Conservation (phyloP, 441 rosid species). For the Kokia cookei region DNA sequence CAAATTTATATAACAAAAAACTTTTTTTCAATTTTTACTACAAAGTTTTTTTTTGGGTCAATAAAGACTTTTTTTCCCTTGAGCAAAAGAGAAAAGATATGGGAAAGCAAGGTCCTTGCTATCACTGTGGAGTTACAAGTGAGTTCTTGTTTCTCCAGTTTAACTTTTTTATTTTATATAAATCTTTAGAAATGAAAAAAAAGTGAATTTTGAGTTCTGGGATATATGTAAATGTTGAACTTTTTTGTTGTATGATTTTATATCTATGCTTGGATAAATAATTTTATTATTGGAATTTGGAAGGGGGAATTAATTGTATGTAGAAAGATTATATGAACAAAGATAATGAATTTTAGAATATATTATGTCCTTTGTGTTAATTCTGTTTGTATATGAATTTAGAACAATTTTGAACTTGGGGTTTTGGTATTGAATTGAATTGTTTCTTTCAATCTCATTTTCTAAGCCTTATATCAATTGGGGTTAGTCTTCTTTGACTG, state of each 20-base stretch:
- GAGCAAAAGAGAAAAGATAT: conserved; percentile 35
- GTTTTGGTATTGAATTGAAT: conserved; percentile 13
- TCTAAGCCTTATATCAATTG: conserved; percentile 3
- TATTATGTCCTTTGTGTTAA: conserved; percentile 15
- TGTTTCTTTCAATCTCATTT: conserved; percentile 4
- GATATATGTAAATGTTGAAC: background rate
- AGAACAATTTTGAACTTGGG: conserved; percentile 17
- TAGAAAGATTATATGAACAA: conserved; percentile 19
- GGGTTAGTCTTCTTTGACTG: conserved; percentile 23
- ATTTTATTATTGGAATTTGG: conserved; percentile 12
- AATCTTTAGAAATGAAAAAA: background rate
- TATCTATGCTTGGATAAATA: conserved; percentile 12
- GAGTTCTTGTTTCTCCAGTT: conserved; percentile 84
- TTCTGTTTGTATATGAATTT: conserved; percentile 27
- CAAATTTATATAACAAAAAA: conserved; percentile 8
- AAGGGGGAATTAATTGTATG: conserved; percentile 16
- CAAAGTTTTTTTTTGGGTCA: conserved; percentile 19
- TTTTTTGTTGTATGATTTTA: conserved; percentile 6
- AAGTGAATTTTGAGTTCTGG: conserved; percentile 11
- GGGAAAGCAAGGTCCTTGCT: conserved; percentile 99
- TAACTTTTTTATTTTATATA: conserved; percentile 7
- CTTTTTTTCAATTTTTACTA: background rate
- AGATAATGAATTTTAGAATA: conserved; percentile 17
- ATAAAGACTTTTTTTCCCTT: background rate
- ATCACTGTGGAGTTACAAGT: conserved; percentile 99